phyloP scores from a whole-genome alignment of 176 grass and related monocot species.

The Eleusine indica region DNA sequence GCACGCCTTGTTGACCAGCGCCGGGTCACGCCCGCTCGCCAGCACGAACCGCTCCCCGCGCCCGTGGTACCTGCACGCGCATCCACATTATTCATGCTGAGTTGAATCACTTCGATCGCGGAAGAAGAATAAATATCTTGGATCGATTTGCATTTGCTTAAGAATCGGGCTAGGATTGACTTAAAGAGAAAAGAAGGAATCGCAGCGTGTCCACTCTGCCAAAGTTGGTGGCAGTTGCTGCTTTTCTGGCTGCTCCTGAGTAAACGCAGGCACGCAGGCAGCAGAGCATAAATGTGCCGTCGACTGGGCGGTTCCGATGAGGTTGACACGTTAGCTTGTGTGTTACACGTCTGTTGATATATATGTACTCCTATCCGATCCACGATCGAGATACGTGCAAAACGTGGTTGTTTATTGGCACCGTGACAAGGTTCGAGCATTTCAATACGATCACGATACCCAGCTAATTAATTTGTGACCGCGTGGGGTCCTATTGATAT shows the following conservation, averaged over 20 bases:
- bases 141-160: too few species aligned
- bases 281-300: neutral
- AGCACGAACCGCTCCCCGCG: conserved; percentile 61
- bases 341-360: neutral
- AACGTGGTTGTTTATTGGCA: neutral
- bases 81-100: neutral
- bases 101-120: neutral
- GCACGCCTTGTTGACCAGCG: conserved; percentile 83
- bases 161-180: neutral
- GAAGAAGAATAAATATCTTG: neutral
- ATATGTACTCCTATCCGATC: neutral
- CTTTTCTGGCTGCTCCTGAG: neutral
- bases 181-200: neutral
- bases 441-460: neutral
- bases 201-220: neutral
- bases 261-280: too few species aligned
- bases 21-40: conserved; percentile 71
- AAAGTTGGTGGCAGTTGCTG: neutral
- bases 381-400: neutral
- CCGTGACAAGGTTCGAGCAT: neutral
- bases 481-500: neutral
- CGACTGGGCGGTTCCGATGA: neutral
- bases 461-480: neutral
- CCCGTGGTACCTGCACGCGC: conserved; percentile 61
- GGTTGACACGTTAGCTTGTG: neutral